Evolutionary conservation across 2,329 filamentous ascomycete species (phyloP).

Genomic region (Ophiocordyceps australis): DNA sequence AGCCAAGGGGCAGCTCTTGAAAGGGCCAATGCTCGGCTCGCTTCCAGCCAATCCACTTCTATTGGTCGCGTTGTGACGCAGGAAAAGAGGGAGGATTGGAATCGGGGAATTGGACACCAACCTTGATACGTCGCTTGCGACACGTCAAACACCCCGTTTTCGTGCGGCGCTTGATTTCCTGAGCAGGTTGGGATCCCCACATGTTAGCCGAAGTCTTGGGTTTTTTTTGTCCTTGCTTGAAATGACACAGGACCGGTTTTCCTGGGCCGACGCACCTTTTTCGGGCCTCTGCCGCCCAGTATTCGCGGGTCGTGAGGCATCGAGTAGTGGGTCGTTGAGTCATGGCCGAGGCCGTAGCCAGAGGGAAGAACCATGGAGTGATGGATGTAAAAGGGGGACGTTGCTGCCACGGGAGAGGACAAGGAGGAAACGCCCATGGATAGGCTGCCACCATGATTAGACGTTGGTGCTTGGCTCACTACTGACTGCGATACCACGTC

Average conservation of each 20-base stretch:
- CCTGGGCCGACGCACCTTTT: slow-evolving; percentile 30
- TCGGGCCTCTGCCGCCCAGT: slow-evolving; percentile 29
- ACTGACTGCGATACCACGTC: slow-evolving; percentile 13
- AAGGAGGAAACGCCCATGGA: slow-evolving; percentile 15
- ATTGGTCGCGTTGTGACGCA: too few species aligned
- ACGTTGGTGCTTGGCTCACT: slow-evolving; percentile 7
- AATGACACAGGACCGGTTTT: too few species aligned
- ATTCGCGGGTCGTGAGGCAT: slow-evolving; percentile 29
- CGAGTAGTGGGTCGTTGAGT: slow-evolving; percentile 24
- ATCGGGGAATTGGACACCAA: too few species aligned
- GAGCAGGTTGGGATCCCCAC: too few species aligned
- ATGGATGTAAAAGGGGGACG: slow-evolving; percentile 24
- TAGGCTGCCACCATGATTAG: slow-evolving; percentile 15
- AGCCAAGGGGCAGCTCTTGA: too few species aligned
- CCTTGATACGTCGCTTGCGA: slow-evolving; percentile 44
- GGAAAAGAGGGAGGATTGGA: too few species aligned
- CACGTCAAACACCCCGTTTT: slow-evolving; percentile 46
- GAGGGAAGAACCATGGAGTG: slow-evolving; percentile 15
- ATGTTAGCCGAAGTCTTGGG: not conserved
- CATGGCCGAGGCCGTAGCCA: slow-evolving; percentile 22
- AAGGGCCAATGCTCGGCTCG: too few species aligned
- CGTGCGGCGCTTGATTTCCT: slow-evolving; percentile 46
- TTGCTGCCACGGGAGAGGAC: slow-evolving; percentile 9
- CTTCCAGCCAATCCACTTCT: too few species aligned
- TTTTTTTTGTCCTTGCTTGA: too few species aligned